Evolutionary conservation across 2,329 filamentous ascomycete species (phyloP).

Genomic region (Escovopsis sp.): DNA sequence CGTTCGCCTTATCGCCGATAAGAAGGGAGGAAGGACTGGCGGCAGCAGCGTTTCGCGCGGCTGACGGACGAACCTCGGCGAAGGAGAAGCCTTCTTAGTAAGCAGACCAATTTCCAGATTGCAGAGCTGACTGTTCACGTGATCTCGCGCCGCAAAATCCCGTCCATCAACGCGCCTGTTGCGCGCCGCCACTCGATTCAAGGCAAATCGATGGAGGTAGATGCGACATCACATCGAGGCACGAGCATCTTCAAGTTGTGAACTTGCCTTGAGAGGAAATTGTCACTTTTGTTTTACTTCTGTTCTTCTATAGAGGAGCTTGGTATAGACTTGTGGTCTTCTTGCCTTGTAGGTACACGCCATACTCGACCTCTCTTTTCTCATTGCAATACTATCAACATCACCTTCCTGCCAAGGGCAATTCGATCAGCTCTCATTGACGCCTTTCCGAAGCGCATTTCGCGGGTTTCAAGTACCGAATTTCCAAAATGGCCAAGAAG

Average conservation of each 20-base stretch:
- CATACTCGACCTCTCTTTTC: not conserved
- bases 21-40: not conserved
- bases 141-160: conserved; percentile 17
- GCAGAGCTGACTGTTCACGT: conserved; percentile 9
- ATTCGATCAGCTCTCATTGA: too few relatives aligned
- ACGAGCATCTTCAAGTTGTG: too few relatives aligned
- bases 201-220: too few relatives aligned
- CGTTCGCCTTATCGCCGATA: not conserved
- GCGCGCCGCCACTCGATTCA: too few relatives aligned
- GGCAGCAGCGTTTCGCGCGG: not conserved
- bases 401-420: too few relatives aligned
- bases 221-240: too few relatives aligned
- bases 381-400: not conserved
- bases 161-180: conserved; percentile 1
- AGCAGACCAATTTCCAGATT: not conserved
- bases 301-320: not conserved
- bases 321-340: too few relatives aligned
- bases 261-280: too few relatives aligned
- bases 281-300: not conserved
- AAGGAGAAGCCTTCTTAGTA: not conserved
- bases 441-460: too few relatives aligned
- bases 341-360: too few relatives aligned
- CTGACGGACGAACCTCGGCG: not conserved
- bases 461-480: too few relatives aligned
- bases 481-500: conserved; percentile 28